Conservation (phyloP, 768 basidiomycete species). For the Naganishia friedmannii region DNA sequence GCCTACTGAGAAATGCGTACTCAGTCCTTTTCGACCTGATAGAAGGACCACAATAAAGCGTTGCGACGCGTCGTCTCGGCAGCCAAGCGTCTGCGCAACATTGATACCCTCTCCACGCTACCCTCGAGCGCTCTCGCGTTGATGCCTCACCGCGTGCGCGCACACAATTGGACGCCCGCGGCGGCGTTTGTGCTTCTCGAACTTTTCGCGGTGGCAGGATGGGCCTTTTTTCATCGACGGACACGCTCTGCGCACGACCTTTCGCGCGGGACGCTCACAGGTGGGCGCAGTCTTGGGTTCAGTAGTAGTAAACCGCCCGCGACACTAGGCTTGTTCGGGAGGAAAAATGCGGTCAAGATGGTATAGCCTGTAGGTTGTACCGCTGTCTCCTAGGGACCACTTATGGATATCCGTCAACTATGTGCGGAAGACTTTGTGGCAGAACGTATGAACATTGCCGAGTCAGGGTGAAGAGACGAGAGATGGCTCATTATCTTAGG, state of each 20-base stretch:
- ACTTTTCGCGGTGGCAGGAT: neutral
- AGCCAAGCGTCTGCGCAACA: neutral
- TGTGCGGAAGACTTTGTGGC: too few relatives aligned
- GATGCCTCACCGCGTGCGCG: constrained; percentile 2
- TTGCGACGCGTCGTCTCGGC: neutral
- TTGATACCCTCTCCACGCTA: neutral
- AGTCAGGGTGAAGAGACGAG: too few relatives aligned
- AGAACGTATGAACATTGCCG: too few relatives aligned
- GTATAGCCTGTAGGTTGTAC: neutral
- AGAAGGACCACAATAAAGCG: constrained; percentile 15
- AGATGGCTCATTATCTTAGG: too few relatives aligned
- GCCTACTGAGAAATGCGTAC: neutral
- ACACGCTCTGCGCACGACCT: neutral
- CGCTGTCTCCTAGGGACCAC: too few relatives aligned
- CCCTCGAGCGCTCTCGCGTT: neutral
- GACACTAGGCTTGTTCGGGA: constrained; percentile 9
- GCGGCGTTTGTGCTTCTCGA: neutral
- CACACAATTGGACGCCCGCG: constrained; percentile 14
- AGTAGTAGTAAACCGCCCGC: constrained; percentile 9
- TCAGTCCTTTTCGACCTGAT: too few relatives aligned
- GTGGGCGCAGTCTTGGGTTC: neutral
- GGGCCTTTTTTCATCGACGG: neutral
- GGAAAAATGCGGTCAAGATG: constrained; percentile 23
- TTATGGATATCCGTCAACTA: too few relatives aligned
- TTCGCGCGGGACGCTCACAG: neutral